phyloP scores from a whole-genome alignment of 1,139 yeast genomes.

The Hemisphaericaspora subhashii region DNA sequence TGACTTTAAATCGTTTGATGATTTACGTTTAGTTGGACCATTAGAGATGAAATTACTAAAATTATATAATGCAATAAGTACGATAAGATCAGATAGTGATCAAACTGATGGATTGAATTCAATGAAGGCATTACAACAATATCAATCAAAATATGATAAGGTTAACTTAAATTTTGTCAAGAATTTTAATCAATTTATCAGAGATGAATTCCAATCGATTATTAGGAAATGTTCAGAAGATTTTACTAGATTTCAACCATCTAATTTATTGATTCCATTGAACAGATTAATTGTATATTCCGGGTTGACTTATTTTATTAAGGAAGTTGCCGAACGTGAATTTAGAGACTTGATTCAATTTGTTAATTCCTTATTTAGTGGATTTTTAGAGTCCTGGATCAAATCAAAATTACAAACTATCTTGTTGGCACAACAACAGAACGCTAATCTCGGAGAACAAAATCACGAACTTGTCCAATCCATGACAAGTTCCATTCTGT shows the following conservation, averaged over 20 bases:
- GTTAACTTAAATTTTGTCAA: slow-evolving; percentile 54
- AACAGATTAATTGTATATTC: slow-evolving; percentile 53
- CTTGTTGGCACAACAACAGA: slow-evolving; percentile 15
- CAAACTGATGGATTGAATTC: slow-evolving; percentile 52
- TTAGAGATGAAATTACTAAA: slow-evolving; percentile 61
- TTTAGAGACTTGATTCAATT: slow-evolving; percentile 30
- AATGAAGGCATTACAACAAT: slow-evolving; percentile 75
- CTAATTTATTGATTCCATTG: slow-evolving; percentile 31
- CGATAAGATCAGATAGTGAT: slow-evolving; percentile 51
- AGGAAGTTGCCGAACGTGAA: slow-evolving; percentile 48
- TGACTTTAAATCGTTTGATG: slow-evolving; percentile 49
- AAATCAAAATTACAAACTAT: slow-evolving; percentile 21
- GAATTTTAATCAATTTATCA: slow-evolving; percentile 49
- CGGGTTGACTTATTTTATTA: slow-evolving; percentile 66
- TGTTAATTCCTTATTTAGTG: slow-evolving; percentile 26
- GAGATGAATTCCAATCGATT: slow-evolving; percentile 39
- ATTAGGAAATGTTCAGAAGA: slow-evolving; percentile 29
- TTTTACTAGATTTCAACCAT: slow-evolving; percentile 25
- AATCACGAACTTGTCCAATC: slow-evolving; percentile 5
- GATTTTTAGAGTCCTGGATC: slow-evolving; percentile 30
- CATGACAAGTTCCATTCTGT: slow-evolving; percentile 3
- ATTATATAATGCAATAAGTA: slow-evolving; percentile 62
- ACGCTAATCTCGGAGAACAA: not conserved
- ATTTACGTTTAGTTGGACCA: slow-evolving; percentile 41
- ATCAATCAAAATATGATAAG: slow-evolving; percentile 58